Base-by-base conservation (phyloP, 2,329 filamentous ascomycete species). In the Penicillium hordei region DNA sequence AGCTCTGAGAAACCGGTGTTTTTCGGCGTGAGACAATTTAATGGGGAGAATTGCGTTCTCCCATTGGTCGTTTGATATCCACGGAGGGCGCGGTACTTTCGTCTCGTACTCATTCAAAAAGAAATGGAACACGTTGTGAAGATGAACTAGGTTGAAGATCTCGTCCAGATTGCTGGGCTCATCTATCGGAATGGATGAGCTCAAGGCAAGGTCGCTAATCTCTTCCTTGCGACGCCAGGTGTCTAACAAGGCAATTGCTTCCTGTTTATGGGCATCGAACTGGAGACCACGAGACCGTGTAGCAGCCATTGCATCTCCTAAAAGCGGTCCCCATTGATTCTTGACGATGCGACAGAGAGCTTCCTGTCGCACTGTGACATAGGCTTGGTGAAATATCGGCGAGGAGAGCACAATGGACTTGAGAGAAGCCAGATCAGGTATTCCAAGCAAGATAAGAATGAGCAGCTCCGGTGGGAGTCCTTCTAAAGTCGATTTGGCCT, bases 281-380 rank as follows among this genome's bases (percentile, higher is more conserved):
- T 53, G 31, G 1, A 68, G 29, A 1, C 55, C 58, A 52, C 52
- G 53, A 3, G 67, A 66, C 29, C 65, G 65, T 15, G 65, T 34
- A 10, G 65, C 65, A 31, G 55, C 42, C 13, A 68, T 34, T 19
- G 64, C 65, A 25, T 68, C 67, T 5, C 34, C 8, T 2, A 65
- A 56, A 8, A 48, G 45, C 8, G 21, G 1, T 4, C 44, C 44
- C 27, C 31, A 48, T 17, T 25, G 45, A 34, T 12, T 1, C 8
- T 48, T 48, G 45, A 48, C 19, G 5, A 48, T 48, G 19, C 12
- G 8, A 34, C 58, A 46, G 3, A 68, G 59, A 3, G 58, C 2
- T 12, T 64, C 45, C 0, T 48, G 38, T 10, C 61, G 46, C 15
- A 58, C 54, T 1, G 40, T 29, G 6, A 33, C 21, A 48, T 67